Base-by-base conservation (phyloP, 2,329 filamentous ascomycete genomes). In the Lachnellula hyalina region DNA sequence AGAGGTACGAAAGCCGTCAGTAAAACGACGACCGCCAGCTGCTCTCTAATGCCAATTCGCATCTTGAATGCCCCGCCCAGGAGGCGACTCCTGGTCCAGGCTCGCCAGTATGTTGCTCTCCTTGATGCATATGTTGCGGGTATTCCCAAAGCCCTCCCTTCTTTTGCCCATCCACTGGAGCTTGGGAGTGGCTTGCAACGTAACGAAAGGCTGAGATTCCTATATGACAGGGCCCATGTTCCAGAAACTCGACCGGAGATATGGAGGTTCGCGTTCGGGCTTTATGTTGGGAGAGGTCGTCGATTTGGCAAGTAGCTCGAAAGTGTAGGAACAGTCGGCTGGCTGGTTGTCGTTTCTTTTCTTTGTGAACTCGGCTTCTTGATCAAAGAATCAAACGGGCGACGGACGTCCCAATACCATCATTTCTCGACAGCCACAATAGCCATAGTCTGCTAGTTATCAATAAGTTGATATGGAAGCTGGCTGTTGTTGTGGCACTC, bases 21-120 rank as follows among this genome's bases (percentile, higher is more conserved):
- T 61, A 94, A 76, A 66, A 96, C 89, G 61, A 96, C 79, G 70
- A 85, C 78, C 62, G 84, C 89, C 65, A 96, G 80, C 80, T 96
- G 92, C 74, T 92, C 86, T 63, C 90, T 83, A 67, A 96, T 96
- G 55, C 88, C 86, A 70, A 96, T 83, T 71, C 90, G 84, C 89
- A 96, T 93, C 65, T 55, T 47, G 44, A 15, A 28, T 7, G 28
- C 44, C 41, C 44, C 28, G 14, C 12, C 44, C 44, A 91, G 90
- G 44, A 84, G 82, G 67, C 23, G 45, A 53, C 19, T 35, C 51
- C 51, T 34, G 44, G 46, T 15, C 12, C 44, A 44, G 19, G 19
- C 8, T 14, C 19, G 11, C 12, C 41, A 28, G 6, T 47, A 21
- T 21, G 6, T 47, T 47, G 21, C 28, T 19, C 17, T 44, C 44